phyloP scores from a whole-genome alignment of 805 yeast genomes.

The Starmerella cellae region DNA sequence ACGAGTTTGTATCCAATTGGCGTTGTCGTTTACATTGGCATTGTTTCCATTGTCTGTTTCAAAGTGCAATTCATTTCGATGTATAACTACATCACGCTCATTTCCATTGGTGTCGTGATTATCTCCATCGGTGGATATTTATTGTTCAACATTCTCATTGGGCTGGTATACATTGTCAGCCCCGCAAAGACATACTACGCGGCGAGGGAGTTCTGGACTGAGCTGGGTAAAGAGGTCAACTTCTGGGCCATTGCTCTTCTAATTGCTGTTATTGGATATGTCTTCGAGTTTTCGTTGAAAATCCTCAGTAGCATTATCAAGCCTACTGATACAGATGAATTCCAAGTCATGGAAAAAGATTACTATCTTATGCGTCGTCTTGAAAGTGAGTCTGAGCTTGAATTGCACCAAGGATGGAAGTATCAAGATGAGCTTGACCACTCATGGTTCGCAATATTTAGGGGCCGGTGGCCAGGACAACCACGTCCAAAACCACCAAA shows the following conservation, averaged over 20 bases:
- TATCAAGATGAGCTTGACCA: slow-evolving; percentile 47
- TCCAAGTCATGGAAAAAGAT: slow-evolving; percentile 64
- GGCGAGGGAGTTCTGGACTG: slow-evolving; percentile 47
- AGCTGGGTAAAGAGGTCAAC: slow-evolving; percentile 65
- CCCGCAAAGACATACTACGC: slow-evolving; percentile 56
- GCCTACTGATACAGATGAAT: slow-evolving; percentile 67
- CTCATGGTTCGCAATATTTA: slow-evolving; percentile 48
- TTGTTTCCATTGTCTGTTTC: slow-evolving; percentile 58
- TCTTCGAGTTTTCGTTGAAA: slow-evolving; percentile 53
- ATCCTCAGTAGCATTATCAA: slow-evolving; percentile 40
- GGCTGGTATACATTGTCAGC: slow-evolving; percentile 46
- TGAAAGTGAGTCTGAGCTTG: slow-evolving; percentile 59
- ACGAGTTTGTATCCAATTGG: slow-evolving; percentile 76
- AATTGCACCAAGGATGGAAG: slow-evolving; percentile 47
- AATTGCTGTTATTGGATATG: slow-evolving; percentile 43
- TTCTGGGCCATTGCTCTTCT: slow-evolving; percentile 75
- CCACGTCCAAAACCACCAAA: slow-evolving; percentile 2
- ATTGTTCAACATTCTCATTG: slow-evolving; percentile 67
- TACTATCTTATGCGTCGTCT: slow-evolving; percentile 49
- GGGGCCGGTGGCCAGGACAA: slow-evolving; percentile 23
- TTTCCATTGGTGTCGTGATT: slow-evolving; percentile 50
- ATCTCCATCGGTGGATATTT: slow-evolving; percentile 78
- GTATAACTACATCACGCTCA: slow-evolving; percentile 45
- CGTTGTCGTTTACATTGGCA: slow-evolving; percentile 54
- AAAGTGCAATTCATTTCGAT: slow-evolving; percentile 75